These are phyloP conservation scores for Rhizophlyctis rosea DNA, from an alignment of 192 early-diverging fungal species.

Conservation along the genomic window DNA sequence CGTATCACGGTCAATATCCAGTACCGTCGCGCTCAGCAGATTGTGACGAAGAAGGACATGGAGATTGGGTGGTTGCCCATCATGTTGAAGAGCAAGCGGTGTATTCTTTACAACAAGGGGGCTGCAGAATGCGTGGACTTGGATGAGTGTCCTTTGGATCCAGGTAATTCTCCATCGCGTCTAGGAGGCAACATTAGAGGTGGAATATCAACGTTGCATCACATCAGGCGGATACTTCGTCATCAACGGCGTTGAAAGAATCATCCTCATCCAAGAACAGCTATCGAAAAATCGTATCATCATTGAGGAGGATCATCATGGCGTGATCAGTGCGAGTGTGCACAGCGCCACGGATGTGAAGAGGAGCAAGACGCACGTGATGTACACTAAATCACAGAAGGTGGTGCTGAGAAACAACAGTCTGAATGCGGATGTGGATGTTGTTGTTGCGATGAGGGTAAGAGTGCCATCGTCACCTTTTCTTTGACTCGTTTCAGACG, in stretches of 20 bases:
- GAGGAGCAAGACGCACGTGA: conserved; percentile 85
- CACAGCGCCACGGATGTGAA: conserved; percentile 83
- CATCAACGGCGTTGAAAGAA: conserved; percentile 89
- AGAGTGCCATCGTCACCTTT: too few species aligned
- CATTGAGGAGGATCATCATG: conserved; percentile 77
- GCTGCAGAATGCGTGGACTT: conserved; percentile 56
- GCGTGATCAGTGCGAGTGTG: conserved; percentile 74
- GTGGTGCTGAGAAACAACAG: conserved; percentile 79
- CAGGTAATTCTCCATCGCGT: conserved; percentile 46
- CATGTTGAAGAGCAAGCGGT: conserved; percentile 79
- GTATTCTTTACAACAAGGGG: conserved; percentile 24
- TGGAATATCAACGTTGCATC: not conserved
- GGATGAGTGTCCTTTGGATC: conserved; percentile 92
- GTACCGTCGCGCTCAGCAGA: conserved; percentile 69
- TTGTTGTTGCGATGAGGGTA: conserved; percentile 78
- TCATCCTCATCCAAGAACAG: conserved; percentile 94
- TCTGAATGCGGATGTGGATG: conserved; percentile 76
- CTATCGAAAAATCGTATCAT: conserved; percentile 96
- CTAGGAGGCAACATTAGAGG: not conserved
- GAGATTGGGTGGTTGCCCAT: conserved; percentile 89
- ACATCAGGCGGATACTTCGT: conserved; percentile 84
- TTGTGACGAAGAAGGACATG: conserved; percentile 68
- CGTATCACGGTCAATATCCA: conserved; percentile 75
- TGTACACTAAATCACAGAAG: conserved; percentile 49
- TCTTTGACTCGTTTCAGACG: too few species aligned